A percentile compares a stretch with the other conserved stretches of the same genome.
phyloP scores from a whole-genome alignment of 352 stramenopile species.

The Phytophthora citricola region DNA sequence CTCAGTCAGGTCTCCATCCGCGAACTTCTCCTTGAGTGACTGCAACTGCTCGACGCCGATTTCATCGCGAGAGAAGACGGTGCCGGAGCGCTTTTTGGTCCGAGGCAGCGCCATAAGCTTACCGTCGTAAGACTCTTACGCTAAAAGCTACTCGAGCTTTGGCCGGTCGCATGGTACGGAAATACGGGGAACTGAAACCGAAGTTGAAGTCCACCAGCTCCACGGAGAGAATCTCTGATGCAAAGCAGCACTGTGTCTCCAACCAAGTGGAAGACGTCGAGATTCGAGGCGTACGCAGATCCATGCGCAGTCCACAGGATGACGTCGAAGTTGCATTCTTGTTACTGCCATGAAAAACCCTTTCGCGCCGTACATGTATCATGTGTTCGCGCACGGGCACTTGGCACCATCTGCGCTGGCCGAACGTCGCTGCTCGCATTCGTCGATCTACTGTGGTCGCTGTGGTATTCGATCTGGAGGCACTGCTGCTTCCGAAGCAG shows the following conservation, averaged over 20 bases:
- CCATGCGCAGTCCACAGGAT: not conserved
- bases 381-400: conserved; percentile 19
- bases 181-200: conserved; percentile 34
- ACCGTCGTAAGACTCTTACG: not conserved
- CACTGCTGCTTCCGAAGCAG: not conserved
- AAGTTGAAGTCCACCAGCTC: not conserved
- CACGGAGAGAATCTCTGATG: too few species aligned
- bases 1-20: conserved; percentile 83
- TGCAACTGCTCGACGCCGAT: conserved; percentile 85
- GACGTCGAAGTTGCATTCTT: not conserved
- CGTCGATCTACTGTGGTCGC: conserved; percentile 7
- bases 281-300: too few species aligned
- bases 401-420: conserved; percentile 18
- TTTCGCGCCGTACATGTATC: conserved; percentile 13
- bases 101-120: conserved; percentile 31
- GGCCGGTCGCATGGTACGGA: conserved; percentile 2
- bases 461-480: not conserved
- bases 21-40: conserved; percentile 87
- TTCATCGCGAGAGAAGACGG: conserved; percentile 79
- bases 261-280: too few species aligned
- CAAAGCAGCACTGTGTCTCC: too few species aligned
- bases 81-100: conserved; percentile 54
- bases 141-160: not conserved
- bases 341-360: conserved; percentile 1
- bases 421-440: conserved; percentile 12